Conservation (phyloP, 208 protist genomes). For the Leishmania tropica region DNA sequence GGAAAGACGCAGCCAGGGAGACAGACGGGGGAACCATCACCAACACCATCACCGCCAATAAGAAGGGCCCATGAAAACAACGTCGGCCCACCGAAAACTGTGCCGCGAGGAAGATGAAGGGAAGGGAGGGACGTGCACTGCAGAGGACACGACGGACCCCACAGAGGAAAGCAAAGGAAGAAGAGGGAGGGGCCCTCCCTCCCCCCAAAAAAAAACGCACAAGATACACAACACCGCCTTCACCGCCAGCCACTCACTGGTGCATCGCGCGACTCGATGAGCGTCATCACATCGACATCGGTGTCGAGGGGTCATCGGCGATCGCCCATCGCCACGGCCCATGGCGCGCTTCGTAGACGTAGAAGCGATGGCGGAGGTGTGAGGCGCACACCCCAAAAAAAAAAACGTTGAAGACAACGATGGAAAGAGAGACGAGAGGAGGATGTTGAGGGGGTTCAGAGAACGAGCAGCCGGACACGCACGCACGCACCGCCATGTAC, state of each 20-base stretch:
- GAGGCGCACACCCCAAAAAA: neutral
- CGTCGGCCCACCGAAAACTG: neutral
- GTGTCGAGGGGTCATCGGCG: neutral
- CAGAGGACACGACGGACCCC: no score
- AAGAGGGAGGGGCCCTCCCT: no score
- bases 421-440: neutral
- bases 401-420: neutral
- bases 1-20: neutral
- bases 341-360: neutral
- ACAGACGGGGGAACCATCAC: no score
- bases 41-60: no score
- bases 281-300: neutral
- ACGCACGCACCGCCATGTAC: neutral
- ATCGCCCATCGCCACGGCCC: neutral
- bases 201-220: neutral
- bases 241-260: neutral
- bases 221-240: neutral
- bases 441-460: neutral
- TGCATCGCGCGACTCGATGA: neutral
- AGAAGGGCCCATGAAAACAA: neutral
- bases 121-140: no score
- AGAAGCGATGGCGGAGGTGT: neutral
- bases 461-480: no score
- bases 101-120: no score
- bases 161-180: no score